phyloP scores from a whole-genome alignment of 768 basidiomycete species.

The Russula sp. region DNA sequence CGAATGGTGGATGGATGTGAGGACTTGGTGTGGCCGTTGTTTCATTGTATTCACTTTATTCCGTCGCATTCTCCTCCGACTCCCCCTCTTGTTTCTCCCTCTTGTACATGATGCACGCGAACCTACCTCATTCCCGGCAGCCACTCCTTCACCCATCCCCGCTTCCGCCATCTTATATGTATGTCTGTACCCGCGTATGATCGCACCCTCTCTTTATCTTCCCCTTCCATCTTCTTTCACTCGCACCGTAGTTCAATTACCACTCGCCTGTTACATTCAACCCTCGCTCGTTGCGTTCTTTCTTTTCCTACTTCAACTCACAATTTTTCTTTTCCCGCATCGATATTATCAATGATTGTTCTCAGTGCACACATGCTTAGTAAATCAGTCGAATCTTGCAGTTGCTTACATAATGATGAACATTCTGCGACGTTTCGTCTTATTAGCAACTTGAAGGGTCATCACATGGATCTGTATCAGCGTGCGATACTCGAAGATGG shows the following conservation, averaged over 20 bases:
- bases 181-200: slow-evolving; percentile 9
- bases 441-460: no score
- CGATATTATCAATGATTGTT: slow-evolving; percentile 17
- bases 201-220: neutral
- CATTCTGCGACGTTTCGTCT: neutral
- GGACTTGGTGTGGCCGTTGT: neutral
- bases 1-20: neutral
- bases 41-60: neutral
- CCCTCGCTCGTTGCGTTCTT: neutral
- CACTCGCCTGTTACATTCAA: neutral
- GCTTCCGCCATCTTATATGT: slow-evolving; percentile 10
- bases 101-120: neutral
- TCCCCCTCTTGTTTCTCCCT: neutral
- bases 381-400: neutral
- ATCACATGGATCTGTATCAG: neutral
- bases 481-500: slow-evolving; percentile 4
- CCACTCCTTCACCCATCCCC: neutral
- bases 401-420: neutral
- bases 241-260: neutral
- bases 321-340: slow-evolving; percentile 8
- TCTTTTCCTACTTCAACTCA: slow-evolving; percentile 8
- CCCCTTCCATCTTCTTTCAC: neutral
- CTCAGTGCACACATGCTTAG: slow-evolving; percentile 14
- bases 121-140: neutral
- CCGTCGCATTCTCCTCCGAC: neutral